phyloP scores from a whole-genome alignment of 768 basidiomycete genomes.

The Suillus discolor region DNA sequence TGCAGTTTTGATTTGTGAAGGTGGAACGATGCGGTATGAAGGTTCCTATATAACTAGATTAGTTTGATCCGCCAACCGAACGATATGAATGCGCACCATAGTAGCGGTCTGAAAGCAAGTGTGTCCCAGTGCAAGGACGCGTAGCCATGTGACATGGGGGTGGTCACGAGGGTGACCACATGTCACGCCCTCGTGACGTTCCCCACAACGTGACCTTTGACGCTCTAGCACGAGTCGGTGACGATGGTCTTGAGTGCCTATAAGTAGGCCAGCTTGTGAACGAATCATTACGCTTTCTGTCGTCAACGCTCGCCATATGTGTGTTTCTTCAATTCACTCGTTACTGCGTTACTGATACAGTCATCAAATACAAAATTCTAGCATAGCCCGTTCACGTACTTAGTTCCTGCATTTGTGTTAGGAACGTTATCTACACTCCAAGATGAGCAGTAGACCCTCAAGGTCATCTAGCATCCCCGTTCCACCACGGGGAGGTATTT shows the following conservation, averaged over 20 bases:
- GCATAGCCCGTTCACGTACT: background rate
- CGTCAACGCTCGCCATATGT: background rate
- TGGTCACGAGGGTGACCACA: constrained; percentile 22
- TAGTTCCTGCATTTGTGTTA: background rate
- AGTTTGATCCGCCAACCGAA: background rate
- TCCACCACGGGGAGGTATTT: constrained; percentile 45
- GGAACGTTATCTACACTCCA: constrained; percentile 2
- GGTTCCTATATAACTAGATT: constrained; percentile 35
- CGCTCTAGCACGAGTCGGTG: constrained; percentile 1
- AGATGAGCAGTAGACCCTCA: constrained; percentile 53
- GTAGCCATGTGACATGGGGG: constrained; percentile 6
- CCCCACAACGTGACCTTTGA: constrained; percentile 21
- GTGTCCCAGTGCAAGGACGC: constrained; percentile 19
- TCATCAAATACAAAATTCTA: background rate
- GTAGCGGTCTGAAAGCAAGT: constrained; percentile 5
- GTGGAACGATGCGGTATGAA: constrained; percentile 68
- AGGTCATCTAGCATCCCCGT: constrained; percentile 73
- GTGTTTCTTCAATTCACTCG: background rate
- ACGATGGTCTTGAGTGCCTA: constrained; percentile 9
- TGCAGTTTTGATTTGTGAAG: constrained; percentile 54
- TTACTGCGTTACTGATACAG: background rate
- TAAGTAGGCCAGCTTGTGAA: constrained; percentile 11
- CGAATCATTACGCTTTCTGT: background rate
- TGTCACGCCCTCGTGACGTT: constrained; percentile 33
- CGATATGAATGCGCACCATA: constrained; percentile 24